These are phyloP conservation scores for Darksidea phi DNA, from an alignment of 495 filamentous ascomycete genomes.

Conservation along the genomic window DNA sequence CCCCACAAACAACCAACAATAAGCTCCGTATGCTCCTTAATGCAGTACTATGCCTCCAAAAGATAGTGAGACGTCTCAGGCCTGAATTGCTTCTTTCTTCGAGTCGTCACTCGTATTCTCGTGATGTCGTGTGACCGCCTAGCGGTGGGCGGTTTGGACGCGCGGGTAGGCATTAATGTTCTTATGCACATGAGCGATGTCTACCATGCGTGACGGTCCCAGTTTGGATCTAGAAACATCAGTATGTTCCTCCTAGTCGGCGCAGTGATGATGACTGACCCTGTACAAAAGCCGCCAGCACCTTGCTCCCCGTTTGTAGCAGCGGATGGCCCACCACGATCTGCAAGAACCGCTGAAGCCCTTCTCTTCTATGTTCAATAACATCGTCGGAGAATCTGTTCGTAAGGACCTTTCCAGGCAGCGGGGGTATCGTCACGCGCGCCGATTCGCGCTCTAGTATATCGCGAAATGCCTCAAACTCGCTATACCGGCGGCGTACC, in stretches of 20 bases:
- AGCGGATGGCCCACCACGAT: constrained; percentile 96
- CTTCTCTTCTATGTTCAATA: constrained; percentile 90
- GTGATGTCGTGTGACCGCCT: constrained; percentile 23
- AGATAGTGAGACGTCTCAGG: neutral
- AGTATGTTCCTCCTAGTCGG: neutral
- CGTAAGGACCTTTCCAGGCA: constrained; percentile 96
- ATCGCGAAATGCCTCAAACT: constrained; percentile 98
- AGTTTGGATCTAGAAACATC: constrained; percentile 34
- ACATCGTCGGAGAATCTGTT: constrained; percentile 98
- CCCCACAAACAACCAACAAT: no score
- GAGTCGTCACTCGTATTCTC: constrained; percentile 10
- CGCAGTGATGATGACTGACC: constrained; percentile 55
- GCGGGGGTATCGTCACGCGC: constrained; percentile 89
- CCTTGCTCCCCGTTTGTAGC: constrained; percentile 96
- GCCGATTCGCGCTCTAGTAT: constrained; percentile 94
- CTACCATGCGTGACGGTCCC: constrained; percentile 37
- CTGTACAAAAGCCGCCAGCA: constrained; percentile 92
- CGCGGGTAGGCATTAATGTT: neutral
- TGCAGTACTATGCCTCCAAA: constrained; percentile 1
- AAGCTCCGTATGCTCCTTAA: constrained; percentile 1
- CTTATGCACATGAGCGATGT: neutral
- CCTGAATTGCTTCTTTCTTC: neutral
- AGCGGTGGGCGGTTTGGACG: neutral
- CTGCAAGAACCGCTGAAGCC: constrained; percentile 92
- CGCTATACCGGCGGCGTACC: constrained; percentile 90